Base-by-base conservation (phyloP, 2,329 filamentous ascomycete genomes). In the Colletotrichum phormii region DNA sequence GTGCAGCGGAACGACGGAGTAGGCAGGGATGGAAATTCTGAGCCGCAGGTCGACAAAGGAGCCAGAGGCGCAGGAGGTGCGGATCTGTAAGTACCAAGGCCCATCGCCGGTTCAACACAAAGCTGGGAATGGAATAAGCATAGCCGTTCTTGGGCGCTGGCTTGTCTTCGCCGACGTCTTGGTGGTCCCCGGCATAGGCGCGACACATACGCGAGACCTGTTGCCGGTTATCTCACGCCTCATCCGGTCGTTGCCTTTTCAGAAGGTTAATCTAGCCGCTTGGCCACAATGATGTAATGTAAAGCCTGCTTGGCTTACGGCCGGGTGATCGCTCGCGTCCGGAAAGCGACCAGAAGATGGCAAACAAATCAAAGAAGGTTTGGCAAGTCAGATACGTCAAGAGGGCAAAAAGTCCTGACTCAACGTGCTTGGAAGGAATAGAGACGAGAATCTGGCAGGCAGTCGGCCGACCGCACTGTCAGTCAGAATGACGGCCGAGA, bases 201-300 rank as follows among this genome's bases (percentile, higher is more conserved):
- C 5, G 6, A 22, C 31, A 42, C 15, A n/a, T 29, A 49, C 57
- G 64, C 58, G 22, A 66, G 57, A 51, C 64, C 15, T 33, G 29
- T 58, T 31, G 15, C 15, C 35, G 12, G 18, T 18, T 15, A 54
- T 54, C 11, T 22, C 64, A 26, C 68, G 63, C 49, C 55, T 67
- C 26, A 49, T 61, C 46, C 67, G 46, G 55, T 46, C 35, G 58
- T 57, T 24, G 51, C 42, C 64, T 24, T 22, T 24, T 49, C 35
- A 37, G n/a, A 26, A 53, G 67, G 26, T 54, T 49, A 18, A 26
- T 65, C 8, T 24, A 59, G 53, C 67, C 61, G 37, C 53, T 53
- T 70, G 67, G 54, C 54, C 24, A 33, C 24, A 13, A 66, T 35
- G 62, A 33, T 62, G 54, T 54, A 46, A 33, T 24, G 22, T 62